phyloP scores from a whole-genome alignment of 352 stramenopile genomes.

The Nothophytophthora sp. region DNA sequence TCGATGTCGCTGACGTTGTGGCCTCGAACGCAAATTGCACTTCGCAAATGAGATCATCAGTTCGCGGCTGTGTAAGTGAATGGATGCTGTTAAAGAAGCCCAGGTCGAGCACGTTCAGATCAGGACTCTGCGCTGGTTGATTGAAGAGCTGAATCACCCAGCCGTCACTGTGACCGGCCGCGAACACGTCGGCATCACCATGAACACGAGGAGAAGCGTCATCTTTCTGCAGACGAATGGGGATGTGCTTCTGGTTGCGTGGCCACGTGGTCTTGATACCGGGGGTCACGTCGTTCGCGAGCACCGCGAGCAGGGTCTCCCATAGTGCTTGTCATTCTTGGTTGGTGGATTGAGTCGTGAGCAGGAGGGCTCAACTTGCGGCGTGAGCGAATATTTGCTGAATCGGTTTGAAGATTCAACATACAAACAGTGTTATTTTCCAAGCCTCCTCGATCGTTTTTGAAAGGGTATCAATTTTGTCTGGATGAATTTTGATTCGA shows the following conservation, averaged over 20 bases:
- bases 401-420: too few relatives aligned
- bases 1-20: slow-evolving; percentile 1
- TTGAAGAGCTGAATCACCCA: slow-evolving; percentile 2
- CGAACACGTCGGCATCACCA: slow-evolving; percentile 1
- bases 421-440: too few relatives aligned
- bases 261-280: slow-evolving; percentile 9
- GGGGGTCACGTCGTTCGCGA: neutral
- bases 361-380: neutral
- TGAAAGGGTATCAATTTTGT: too few relatives aligned
- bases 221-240: slow-evolving; percentile 5
- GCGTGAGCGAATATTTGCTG: too few relatives aligned
- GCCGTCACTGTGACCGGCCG: neutral
- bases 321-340: neutral
- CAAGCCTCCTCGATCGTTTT: too few relatives aligned
- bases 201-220: slow-evolving; percentile 1
- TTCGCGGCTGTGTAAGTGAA: neutral
- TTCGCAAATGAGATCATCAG: neutral
- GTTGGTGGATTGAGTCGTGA: neutral
- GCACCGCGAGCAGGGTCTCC: slow-evolving; percentile 1
- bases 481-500: too few relatives aligned
- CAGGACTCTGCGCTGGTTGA: slow-evolving; percentile 3
- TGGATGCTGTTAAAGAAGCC: slow-evolving; percentile 6
- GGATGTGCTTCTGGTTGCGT: neutral
- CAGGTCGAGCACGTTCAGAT: slow-evolving; percentile 6
- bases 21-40: neutral